These are phyloP conservation scores for Triticum turgidum DNA, from an alignment of 176 grass and related monocot species.

Conservation along the genomic window DNA sequence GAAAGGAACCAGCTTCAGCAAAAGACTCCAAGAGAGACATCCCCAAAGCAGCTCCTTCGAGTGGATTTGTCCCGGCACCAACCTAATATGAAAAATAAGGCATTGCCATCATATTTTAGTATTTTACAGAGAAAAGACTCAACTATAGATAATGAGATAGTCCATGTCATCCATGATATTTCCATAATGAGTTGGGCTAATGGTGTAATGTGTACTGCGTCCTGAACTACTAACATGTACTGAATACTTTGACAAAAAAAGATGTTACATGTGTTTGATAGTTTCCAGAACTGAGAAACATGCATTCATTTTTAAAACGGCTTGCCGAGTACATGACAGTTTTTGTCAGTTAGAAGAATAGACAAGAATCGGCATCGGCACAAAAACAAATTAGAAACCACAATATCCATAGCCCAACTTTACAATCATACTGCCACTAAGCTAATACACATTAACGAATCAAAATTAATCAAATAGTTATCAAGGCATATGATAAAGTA, in stretches of 20 bases:
- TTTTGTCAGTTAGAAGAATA: not conserved
- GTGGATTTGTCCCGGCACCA: slow-evolving; percentile 87
- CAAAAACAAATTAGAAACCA: not conserved
- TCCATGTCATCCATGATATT: slow-evolving; percentile 14
- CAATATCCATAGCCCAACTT: slow-evolving; percentile 1
- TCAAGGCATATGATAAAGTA: slow-evolving; percentile 22
- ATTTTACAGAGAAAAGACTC: slow-evolving; percentile 18
- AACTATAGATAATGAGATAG: slow-evolving; percentile 8
- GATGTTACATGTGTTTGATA: not conserved
- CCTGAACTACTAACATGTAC: slow-evolving; percentile 8
- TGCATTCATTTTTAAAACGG: slow-evolving; percentile 1
- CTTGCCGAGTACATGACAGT: not conserved
- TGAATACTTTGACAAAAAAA: not conserved
- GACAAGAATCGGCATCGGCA: not conserved
- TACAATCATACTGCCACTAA: not conserved
- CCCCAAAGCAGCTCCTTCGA: slow-evolving; percentile 81
- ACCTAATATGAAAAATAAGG: slow-evolving; percentile 35
- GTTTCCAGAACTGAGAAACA: slow-evolving; percentile 20
- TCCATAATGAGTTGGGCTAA: slow-evolving; percentile 1
- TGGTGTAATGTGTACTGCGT: not conserved
- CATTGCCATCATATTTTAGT: not conserved
- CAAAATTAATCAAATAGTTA: slow-evolving; percentile 9
- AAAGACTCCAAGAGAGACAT: slow-evolving; percentile 85
- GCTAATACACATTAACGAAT: not conserved
- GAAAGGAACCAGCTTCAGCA: slow-evolving; percentile 65